These are phyloP conservation scores for Torulaspora franciscae DNA, from an alignment of 805 yeast genomes.

Conservation along the genomic window DNA sequence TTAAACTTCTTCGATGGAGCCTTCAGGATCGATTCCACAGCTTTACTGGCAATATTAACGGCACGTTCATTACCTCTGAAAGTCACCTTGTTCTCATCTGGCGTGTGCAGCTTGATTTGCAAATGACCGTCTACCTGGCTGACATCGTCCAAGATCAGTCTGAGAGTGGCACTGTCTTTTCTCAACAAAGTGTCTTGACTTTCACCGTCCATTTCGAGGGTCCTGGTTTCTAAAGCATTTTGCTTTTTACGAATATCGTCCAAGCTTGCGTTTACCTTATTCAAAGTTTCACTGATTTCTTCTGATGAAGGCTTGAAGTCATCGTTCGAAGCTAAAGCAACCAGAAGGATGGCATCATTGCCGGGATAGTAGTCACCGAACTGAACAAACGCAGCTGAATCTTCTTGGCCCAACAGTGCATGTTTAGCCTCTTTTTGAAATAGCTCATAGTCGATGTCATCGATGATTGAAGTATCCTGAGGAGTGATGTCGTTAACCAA, in stretches of 20 bases:
- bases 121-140: slow-evolving; percentile 35
- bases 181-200: slow-evolving; percentile 46
- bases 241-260: slow-evolving; percentile 56
- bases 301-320: slow-evolving; percentile 70
- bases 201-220: slow-evolving; percentile 46
- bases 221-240: slow-evolving; percentile 46
- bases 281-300: slow-evolving; percentile 53
- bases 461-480: slow-evolving; percentile 48
- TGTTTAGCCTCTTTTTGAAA: slow-evolving; percentile 31
- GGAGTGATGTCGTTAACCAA: slow-evolving; percentile 73
- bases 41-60: slow-evolving; percentile 44
- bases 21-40: slow-evolving; percentile 29
- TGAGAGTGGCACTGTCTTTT: slow-evolving; percentile 17
- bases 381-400: slow-evolving; percentile 55
- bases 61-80: slow-evolving; percentile 67
- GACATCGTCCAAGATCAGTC: slow-evolving; percentile 36
- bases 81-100: slow-evolving; percentile 49
- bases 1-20: slow-evolving; percentile 31
- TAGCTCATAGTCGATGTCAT: slow-evolving; percentile 55
- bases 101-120: slow-evolving; percentile 46
- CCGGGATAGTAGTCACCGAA: slow-evolving; percentile 46
- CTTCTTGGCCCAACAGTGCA: slow-evolving; percentile 24
- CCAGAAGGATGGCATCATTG: slow-evolving; percentile 49
- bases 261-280: slow-evolving; percentile 50
- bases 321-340: slow-evolving; percentile 46